These are phyloP conservation scores for Solanum okadae DNA, from an alignment of 257 asterid genomes.

Conservation along the genomic window DNA sequence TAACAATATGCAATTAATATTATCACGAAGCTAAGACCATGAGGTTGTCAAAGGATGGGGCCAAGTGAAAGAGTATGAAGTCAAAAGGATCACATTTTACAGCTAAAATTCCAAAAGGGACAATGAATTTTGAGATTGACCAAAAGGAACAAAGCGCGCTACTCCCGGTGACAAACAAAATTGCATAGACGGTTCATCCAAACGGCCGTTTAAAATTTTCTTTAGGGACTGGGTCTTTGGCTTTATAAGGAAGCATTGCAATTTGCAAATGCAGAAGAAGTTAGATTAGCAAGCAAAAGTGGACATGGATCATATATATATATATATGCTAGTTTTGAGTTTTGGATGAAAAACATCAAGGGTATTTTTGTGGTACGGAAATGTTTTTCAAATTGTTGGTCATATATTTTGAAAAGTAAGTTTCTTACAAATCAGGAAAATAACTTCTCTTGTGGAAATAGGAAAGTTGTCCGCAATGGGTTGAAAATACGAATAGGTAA, in stretches of 20 bases:
- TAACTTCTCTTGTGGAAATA: too few relatives aligned
- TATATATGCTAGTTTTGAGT: background rate
- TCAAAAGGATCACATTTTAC: too few relatives aligned
- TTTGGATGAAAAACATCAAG: constrained; percentile 1
- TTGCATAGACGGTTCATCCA: background rate
- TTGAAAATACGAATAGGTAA: too few relatives aligned
- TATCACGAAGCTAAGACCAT: too few relatives aligned
- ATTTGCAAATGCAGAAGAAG: background rate
- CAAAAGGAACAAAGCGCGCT: background rate
- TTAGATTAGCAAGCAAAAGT: background rate
- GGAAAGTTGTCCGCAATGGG: too few relatives aligned
- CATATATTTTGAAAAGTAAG: too few relatives aligned
- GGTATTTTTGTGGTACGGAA: background rate
- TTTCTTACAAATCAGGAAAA: too few relatives aligned
- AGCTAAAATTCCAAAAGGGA: too few relatives aligned
- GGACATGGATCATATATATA: background rate
- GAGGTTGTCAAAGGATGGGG: too few relatives aligned
- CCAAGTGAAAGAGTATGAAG: too few relatives aligned
- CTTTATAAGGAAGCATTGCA: background rate
- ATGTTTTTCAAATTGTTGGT: background rate
- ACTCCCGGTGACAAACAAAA: background rate
- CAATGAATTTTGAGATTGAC: too few relatives aligned
- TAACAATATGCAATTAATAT: too few relatives aligned
- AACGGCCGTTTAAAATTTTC: background rate
- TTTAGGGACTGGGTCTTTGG: background rate